A percentile compares a stretch with the other conserved stretches of the same genome.
phyloP scores from a whole-genome alignment of 148 eudicot species.

The Linanthus parryae region DNA sequence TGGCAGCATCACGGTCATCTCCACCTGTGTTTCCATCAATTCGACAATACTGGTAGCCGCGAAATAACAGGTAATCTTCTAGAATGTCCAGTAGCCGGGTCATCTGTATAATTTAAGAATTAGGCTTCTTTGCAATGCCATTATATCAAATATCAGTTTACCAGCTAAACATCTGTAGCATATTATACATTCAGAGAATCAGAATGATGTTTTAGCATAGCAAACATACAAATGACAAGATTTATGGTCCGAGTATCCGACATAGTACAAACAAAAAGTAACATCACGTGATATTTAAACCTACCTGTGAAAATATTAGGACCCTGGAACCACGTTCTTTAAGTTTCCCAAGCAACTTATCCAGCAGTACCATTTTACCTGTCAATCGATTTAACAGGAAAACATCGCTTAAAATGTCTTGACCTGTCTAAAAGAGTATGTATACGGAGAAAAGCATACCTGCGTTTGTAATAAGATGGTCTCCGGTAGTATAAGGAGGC shows the following conservation, averaged over 20 bases:
- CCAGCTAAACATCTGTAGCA: not conserved
- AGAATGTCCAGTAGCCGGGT: constrained; percentile 95
- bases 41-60: constrained; percentile 84
- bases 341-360: constrained; percentile 93
- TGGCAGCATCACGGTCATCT: constrained; percentile 98
- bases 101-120: constrained; percentile 46
- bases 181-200: too few relatives aligned
- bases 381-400: constrained; percentile 10
- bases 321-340: constrained; percentile 98
- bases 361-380: constrained; percentile 98
- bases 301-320: constrained; percentile 97
- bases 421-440: not conserved
- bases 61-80: constrained; percentile 88
- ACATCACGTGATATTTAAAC: too few relatives aligned
- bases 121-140: constrained; percentile 4
- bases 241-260: too few relatives aligned
- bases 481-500: constrained; percentile 95
- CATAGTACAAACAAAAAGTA: too few relatives aligned
- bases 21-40: constrained; percentile 99
- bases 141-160: not conserved
- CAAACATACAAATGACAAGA: too few relatives aligned
- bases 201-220: too few relatives aligned
- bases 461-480: constrained; percentile 86
- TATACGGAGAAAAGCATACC: constrained; percentile 32
- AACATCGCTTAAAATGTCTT: not conserved